phyloP scores from a whole-genome alignment of 2,329 filamentous ascomycete genomes.

The Nigrospora oryzae region DNA sequence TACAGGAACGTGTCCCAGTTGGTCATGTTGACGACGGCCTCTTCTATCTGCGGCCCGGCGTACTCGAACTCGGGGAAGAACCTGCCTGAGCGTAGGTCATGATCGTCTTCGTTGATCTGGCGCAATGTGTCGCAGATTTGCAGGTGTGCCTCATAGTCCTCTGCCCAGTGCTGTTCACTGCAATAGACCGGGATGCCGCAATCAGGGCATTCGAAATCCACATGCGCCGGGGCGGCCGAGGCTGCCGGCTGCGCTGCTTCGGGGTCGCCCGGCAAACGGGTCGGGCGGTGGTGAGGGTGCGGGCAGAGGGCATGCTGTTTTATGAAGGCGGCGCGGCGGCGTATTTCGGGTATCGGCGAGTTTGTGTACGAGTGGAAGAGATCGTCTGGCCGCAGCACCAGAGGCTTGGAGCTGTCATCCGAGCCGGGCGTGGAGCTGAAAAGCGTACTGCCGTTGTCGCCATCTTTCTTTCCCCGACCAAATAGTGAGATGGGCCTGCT shows the following conservation, averaged over 20 bases:
- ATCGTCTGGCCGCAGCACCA: constrained; percentile 59
- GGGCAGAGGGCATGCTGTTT: constrained; percentile 90
- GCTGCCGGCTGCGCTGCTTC: constrained; percentile 47
- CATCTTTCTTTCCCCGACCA: not conserved
- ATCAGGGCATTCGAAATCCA: constrained; percentile 91
- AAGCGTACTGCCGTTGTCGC: not conserved
- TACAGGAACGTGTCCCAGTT: constrained; percentile 98
- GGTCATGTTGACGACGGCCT: constrained; percentile 90
- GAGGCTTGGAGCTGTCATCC: constrained; percentile 11
- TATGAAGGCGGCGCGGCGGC: constrained; percentile 82
- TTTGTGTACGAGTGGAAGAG: constrained; percentile 89
- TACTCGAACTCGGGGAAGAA: constrained; percentile 94
- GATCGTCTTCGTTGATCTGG: constrained; percentile 96
- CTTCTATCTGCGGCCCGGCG: constrained; percentile 81
- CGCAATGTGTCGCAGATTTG: constrained; percentile 85
- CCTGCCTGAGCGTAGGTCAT: constrained; percentile 82
- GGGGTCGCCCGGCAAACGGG: constrained; percentile 56
- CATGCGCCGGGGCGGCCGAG: constrained; percentile 54
- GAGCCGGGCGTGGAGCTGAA: constrained; percentile 9
- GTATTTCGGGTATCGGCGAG: constrained; percentile 83
- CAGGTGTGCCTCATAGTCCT: constrained; percentile 88
- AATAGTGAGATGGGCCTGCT: not conserved
- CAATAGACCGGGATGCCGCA: constrained; percentile 93
- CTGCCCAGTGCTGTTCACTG: constrained; percentile 89
- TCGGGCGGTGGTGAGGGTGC: constrained; percentile 77